A percentile compares a stretch with the other conserved stretches of the same genome.
These are phyloP conservation scores for Penicillium antarcticum DNA, from an alignment of 495 filamentous ascomycete genomes.

Conservation along the genomic window DNA sequence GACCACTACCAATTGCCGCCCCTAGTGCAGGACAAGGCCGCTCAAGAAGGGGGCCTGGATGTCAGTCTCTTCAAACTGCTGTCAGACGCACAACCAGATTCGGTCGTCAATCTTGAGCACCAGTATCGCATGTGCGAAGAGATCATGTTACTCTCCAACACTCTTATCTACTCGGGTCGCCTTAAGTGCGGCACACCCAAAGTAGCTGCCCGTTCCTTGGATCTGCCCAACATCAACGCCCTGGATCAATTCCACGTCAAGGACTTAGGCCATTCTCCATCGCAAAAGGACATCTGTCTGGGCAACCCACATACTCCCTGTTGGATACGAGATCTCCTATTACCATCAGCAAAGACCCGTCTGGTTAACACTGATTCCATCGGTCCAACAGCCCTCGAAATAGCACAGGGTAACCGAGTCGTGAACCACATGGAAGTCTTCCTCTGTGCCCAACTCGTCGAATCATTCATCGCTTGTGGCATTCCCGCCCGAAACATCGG, in stretches of 20 bases:
- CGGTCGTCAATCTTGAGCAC: conserved; percentile 86
- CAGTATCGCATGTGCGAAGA: conserved; percentile 99
- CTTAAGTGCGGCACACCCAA: conserved; percentile 82
- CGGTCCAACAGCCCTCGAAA: conserved; percentile 60
- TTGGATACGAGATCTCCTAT: conserved; percentile 79
- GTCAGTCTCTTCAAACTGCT: conserved; percentile 90
- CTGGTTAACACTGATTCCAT: conserved; percentile 87
- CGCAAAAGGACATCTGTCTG: conserved; percentile 46
- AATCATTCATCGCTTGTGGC: conserved; percentile 69
- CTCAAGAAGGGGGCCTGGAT: conserved; percentile 81
- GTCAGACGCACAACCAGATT: conserved; percentile 79
- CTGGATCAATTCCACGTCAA: conserved; percentile 54
- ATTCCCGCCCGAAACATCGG: conserved; percentile 76
- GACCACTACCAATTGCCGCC: conserved; percentile 96
- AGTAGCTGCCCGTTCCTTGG: conserved; percentile 63
- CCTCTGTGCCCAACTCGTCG: conserved; percentile 73
- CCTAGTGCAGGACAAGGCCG: conserved; percentile 87
- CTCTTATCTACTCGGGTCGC: conserved; percentile 82
- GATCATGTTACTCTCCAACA: conserved; percentile 91
- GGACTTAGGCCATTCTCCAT: conserved; percentile 19
- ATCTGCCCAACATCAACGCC: conserved; percentile 55
- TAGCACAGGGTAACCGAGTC: conserved; percentile 74
- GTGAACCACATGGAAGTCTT: conserved; percentile 78
- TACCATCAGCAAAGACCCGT: conserved; percentile 66
- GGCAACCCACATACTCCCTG: conserved; percentile 52